These are phyloP conservation scores for Pelagophyceae sp. DNA, from an alignment of 352 stramenopile genomes.

Conservation along the genomic window DNA sequence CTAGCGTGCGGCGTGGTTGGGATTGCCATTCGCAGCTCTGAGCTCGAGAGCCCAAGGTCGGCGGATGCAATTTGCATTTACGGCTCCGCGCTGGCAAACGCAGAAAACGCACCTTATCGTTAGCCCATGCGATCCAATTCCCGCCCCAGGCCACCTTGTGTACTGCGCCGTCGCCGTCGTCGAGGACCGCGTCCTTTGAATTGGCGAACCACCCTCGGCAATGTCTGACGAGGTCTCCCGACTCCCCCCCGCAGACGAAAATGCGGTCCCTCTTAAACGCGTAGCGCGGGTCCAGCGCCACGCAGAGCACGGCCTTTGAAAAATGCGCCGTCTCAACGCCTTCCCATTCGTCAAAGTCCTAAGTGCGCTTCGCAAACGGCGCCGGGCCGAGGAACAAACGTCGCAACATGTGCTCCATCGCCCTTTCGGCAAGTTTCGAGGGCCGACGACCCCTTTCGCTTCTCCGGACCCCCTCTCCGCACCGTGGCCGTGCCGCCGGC, in stretches of 20 bases:
- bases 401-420: too few relatives aligned
- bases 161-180: constrained; percentile 38
- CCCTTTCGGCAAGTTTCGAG: too few relatives aligned
- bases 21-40: too few relatives aligned
- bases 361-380: too few relatives aligned
- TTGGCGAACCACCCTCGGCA: constrained; percentile 36
- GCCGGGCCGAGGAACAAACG: too few relatives aligned
- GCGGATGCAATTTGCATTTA: too few relatives aligned
- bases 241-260: constrained; percentile 30
- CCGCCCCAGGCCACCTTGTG: constrained; percentile 37
- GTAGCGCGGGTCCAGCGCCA: constrained; percentile 37
- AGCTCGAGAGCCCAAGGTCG: too few relatives aligned
- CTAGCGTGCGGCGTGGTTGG: too few relatives aligned
- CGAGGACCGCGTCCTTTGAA: constrained; percentile 33
- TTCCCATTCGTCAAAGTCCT: constrained; percentile 12
- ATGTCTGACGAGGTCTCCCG: constrained; percentile 13
- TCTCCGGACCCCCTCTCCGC: background rate
- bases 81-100: too few relatives aligned
- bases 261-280: constrained; percentile 21
- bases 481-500: constrained; percentile 17
- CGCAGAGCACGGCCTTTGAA: constrained; percentile 25
- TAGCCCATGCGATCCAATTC: constrained; percentile 38
- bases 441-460: background rate
- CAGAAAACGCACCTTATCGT: too few relatives aligned
- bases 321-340: constrained; percentile 6